phyloP scores from a whole-genome alignment of 257 asterid species.

The Eustoma russellianum region DNA sequence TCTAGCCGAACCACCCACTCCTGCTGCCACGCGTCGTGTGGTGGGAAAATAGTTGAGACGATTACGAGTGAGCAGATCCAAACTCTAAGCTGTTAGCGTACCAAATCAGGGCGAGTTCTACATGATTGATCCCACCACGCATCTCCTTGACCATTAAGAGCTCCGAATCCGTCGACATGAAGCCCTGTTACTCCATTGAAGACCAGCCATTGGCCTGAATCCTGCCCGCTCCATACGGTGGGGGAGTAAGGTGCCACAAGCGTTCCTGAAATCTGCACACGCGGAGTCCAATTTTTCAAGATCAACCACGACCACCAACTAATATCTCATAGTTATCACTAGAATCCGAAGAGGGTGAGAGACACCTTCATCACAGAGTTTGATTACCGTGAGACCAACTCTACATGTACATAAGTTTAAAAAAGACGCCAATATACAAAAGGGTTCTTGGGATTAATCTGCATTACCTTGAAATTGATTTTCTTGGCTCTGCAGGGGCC shows the following conservation, averaged over 20 bases:
- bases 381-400: too few species aligned
- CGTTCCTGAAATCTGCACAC: slow-evolving; percentile 41
- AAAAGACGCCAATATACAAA: too few species aligned
- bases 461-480: slow-evolving; percentile 35
- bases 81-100: too few species aligned
- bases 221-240: slow-evolving; percentile 30
- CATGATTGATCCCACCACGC: slow-evolving; percentile 87
- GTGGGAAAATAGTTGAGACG: too few species aligned
- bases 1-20: too few species aligned
- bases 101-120: slow-evolving; percentile 40
- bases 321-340: too few species aligned
- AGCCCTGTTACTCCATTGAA: slow-evolving; percentile 40
- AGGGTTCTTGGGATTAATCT: not conserved
- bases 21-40: too few species aligned
- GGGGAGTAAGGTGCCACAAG: slow-evolving; percentile 57
- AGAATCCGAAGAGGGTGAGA: too few species aligned
- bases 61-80: too few species aligned
- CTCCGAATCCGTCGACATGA: slow-evolving; percentile 40
- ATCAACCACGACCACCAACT: too few species aligned
- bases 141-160: slow-evolving; percentile 46
- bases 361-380: too few species aligned
- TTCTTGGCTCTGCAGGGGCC: slow-evolving; percentile 52
- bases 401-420: too few species aligned
- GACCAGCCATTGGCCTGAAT: slow-evolving; percentile 48
- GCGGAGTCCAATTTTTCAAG: not conserved